These are phyloP conservation scores for Xylariaceae sp. DNA, from an alignment of 2,329 filamentous ascomycete species.

Conservation along the genomic window DNA sequence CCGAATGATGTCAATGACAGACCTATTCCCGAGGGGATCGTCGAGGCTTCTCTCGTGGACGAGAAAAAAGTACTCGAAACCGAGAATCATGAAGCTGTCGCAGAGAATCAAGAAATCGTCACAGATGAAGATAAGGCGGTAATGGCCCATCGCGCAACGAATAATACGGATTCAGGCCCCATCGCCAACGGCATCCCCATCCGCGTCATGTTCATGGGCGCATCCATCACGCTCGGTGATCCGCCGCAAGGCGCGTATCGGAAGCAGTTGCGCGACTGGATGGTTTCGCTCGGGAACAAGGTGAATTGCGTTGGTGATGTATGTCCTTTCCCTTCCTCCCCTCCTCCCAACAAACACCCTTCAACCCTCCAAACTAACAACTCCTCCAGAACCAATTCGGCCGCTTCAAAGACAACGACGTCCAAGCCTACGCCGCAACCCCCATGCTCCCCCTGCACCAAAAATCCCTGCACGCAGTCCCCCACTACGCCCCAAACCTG, in stretches of 20 bases:
- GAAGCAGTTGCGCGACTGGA: conserved; percentile 21
- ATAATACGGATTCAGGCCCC: background rate
- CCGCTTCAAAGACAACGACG: conserved; percentile 30
- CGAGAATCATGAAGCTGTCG: too few species aligned
- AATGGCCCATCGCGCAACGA: background rate
- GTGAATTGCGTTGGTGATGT: conserved; percentile 23
- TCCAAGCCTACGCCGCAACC: conserved; percentile 27
- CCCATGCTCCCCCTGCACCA: conserved; percentile 27
- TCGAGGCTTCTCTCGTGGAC: conserved; percentile 1
- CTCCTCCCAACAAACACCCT: background rate
- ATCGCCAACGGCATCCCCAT: conserved; percentile 20
- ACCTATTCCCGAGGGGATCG: conserved; percentile 16
- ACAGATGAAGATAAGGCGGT: too few species aligned
- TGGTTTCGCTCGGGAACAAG: conserved; percentile 19
- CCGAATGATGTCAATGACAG: conserved; percentile 18
- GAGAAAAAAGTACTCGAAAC: too few species aligned
- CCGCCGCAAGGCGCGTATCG: conserved; percentile 21
- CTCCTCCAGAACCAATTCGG: conserved; percentile 18
- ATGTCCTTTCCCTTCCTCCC: background rate
- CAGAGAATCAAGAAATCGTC: too few species aligned
- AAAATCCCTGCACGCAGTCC: conserved; percentile 24
- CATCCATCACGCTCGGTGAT: conserved; percentile 20
- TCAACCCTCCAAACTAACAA: background rate
- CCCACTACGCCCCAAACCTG: conserved; percentile 26
- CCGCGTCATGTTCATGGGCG: conserved; percentile 24